These are phyloP conservation scores for Aspergillus udagawae DNA, from an alignment of 2,329 filamentous ascomycete genomes.

Conservation along the genomic window DNA sequence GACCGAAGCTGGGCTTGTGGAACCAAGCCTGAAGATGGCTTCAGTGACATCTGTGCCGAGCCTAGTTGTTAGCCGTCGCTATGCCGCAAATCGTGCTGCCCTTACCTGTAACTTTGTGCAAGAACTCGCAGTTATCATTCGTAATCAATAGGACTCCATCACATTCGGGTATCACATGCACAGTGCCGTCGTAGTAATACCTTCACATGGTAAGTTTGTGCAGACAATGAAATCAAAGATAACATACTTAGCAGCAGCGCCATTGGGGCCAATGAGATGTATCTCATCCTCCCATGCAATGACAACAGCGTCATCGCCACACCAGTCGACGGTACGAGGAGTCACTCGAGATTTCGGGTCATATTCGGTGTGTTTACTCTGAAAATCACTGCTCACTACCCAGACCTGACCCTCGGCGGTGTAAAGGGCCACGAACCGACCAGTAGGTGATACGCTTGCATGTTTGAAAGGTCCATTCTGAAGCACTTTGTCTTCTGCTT, in stretches of 20 bases:
- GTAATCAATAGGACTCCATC: constrained; percentile 90
- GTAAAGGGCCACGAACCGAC: constrained; percentile 82
- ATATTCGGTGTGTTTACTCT: constrained; percentile 86
- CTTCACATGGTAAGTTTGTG: constrained; percentile 38
- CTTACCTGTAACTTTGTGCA: constrained; percentile 79
- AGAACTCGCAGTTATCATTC: constrained; percentile 91
- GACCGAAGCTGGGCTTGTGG: constrained; percentile 86
- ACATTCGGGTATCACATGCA: constrained; percentile 81
- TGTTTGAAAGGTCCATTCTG: constrained; percentile 91
- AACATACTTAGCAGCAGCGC: constrained; percentile 60
- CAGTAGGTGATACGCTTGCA: constrained; percentile 86
- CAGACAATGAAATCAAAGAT: neutral
- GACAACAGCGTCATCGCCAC: constrained; percentile 87
- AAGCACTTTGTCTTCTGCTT: constrained; percentile 85
- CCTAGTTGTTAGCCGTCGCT: constrained; percentile 1
- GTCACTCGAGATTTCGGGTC: constrained; percentile 79
- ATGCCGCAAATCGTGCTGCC: neutral
- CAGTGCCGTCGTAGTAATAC: constrained; percentile 85
- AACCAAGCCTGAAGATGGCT: constrained; percentile 83
- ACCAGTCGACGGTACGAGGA: constrained; percentile 90
- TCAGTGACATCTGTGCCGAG: constrained; percentile 62
- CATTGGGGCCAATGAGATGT: constrained; percentile 83
- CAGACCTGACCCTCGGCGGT: constrained; percentile 80
- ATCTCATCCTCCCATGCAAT: constrained; percentile 98
- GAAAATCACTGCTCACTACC: constrained; percentile 93